Evolutionary conservation across 176 grass and related monocot species (phyloP), one percentile per base, ranked within the genome.

Genomic region (Zoysia japonica): DNA sequence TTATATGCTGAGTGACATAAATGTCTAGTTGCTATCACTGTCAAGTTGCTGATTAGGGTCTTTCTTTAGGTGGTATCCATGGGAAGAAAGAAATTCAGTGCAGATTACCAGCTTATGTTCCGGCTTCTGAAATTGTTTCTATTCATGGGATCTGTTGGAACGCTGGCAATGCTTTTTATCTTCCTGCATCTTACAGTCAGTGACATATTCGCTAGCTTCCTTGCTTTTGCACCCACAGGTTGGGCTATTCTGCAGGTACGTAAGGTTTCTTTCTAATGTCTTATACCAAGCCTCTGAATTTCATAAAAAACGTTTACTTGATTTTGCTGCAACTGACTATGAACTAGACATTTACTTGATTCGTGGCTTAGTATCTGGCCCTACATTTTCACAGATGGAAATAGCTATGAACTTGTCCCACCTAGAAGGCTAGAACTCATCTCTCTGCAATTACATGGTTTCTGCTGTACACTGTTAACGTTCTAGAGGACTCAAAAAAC

Each of bases 41-140:
- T 72, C 56, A 74, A 56, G 47, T 67, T 84, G 36, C 78, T 90
- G 60, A 85, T 44, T n/a, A 48, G 10, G 63, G 76, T 17, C 35
- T 79, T 78, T 74, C 57, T 62, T 45, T 82, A 93, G 91, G 94
- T 97, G 66, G 89, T 90, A 15, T 94, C 94, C 44, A 88, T 92
- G 80, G 94, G 91, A 43, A 97, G 91, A 57, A 94, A 94, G 53
- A 97, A 90, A 77, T 97, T 97, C 43, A 97, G 91, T 77, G 91
- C 94, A 3, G 94, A 97, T 80, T 97, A 88, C 77, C 94, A 97
- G 73, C 89, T 94, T 36, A 87, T 97, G 87, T 97, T 97, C 80
- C 83, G 91, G 61, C 91, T 97, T 84, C 89, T 94, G n/a, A 97
- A 97, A 57, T 56, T 92, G 53, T 78, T 92, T 64, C 74, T 97